Evolutionary conservation across 108 stramenopile genomes (phyloP), one percentile per base, ranked within the genome.

Genomic region (Pseudonitzschia multistriata): DNA sequence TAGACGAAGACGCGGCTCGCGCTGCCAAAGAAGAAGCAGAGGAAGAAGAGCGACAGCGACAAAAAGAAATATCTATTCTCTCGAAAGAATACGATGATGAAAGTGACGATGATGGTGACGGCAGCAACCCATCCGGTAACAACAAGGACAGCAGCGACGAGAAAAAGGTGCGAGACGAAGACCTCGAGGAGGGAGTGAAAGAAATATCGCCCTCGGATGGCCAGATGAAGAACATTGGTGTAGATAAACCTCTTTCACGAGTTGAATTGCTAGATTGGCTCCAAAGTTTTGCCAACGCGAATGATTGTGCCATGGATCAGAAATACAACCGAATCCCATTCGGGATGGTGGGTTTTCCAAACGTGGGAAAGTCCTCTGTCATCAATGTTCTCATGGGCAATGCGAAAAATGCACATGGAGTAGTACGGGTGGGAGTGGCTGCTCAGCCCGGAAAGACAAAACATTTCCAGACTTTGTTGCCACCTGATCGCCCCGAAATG

Each of bases 371-470:
- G 85, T 86, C 84, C 45, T 93, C 91, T 45, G 87, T 98, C 68
- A 98, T 99, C 78, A 99, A 99, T 74, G 97, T 97, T 25, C 72
- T 99, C 19, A 82, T 97, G 55, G 97, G 97, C 33, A 90, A 82
- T 71, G 88, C 96, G 28, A 88, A 93, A 62, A 75, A 83, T 62
- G 79, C 79, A 25, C 98, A 99, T 72, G 91, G 92, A 15, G 88
- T 84, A 21, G 89, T 83, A 10, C 92, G 99, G 2, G 99, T 98
- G 11, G 97, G 86, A 17, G 99, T 99, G 24, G 96, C 97, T 14
- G 83, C 93, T 28, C 97, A 97, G 67, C 99, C 99, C 30, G 99
- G 99, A 34, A 99, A 99, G 79, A 99, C 99, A 0, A 98, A 98
- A 78, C 99, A 99, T 84, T 99, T 99, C 70, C 99, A 99, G 82